These are phyloP conservation scores for Xylaria arbuscula DNA, from an alignment of 2,329 filamentous ascomycete genomes.

Conservation along the genomic window DNA sequence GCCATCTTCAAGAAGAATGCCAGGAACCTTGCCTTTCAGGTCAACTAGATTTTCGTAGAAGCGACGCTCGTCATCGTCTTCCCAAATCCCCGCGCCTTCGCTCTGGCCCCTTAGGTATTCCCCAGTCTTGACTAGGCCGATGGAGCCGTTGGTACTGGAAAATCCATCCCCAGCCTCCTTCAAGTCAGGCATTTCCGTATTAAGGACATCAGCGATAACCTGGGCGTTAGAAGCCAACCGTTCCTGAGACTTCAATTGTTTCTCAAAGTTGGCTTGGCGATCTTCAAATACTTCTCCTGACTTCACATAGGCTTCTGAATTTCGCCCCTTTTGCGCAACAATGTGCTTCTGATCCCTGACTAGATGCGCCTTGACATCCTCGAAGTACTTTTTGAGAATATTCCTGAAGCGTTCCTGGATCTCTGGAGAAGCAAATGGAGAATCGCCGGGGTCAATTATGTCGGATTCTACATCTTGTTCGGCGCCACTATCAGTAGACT, in stretches of 20 bases:
- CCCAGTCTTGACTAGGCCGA: conserved; percentile 92
- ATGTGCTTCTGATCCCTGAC: conserved; percentile 93
- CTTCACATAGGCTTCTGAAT: conserved; percentile 98
- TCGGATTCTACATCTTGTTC: conserved; percentile 64
- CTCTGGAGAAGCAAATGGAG: conserved; percentile 79
- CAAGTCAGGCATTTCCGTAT: conserved; percentile 92
- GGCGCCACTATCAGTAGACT: conserved; percentile 56
- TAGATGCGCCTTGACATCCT: conserved; percentile 90
- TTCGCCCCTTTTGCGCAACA: conserved; percentile 86
- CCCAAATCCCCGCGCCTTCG: conserved; percentile 95
- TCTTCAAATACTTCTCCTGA: conserved; percentile 99
- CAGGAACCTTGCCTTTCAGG: conserved; percentile 93
- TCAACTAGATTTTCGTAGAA: conserved; percentile 99
- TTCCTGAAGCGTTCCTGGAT: conserved; percentile 87
- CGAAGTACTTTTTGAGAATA: conserved; percentile 87
- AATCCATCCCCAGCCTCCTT: conserved; percentile 82
- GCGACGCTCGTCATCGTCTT: conserved; percentile 95
- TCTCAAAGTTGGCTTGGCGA: conserved; percentile 94
- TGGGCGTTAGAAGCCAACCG: conserved; percentile 91
- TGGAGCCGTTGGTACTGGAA: conserved; percentile 75
- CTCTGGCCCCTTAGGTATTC: conserved; percentile 92
- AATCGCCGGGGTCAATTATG: conserved; percentile 67
- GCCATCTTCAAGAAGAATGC: conserved; percentile 89
- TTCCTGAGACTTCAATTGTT: conserved; percentile 90
- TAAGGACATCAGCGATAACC: conserved; percentile 86